phyloP scores from a whole-genome alignment of 345 rosid genomes.

The Nephelium lappaceum region DNA sequence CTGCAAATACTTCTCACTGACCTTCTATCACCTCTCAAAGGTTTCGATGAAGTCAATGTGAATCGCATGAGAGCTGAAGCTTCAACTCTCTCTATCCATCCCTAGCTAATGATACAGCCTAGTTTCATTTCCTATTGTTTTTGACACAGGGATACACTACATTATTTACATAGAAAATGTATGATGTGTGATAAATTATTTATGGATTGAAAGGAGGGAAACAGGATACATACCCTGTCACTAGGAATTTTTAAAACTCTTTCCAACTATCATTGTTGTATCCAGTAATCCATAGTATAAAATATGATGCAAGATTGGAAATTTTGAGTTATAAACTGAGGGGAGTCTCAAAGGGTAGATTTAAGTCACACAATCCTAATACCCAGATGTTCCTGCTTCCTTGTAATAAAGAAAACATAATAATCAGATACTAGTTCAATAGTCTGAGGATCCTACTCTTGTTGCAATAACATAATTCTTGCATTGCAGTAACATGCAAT shows the following conservation, averaged over 20 bases:
- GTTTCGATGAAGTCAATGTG: slow-evolving; percentile 30
- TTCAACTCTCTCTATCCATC: slow-evolving; percentile 31
- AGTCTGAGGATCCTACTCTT: background rate
- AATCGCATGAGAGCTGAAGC: slow-evolving; percentile 43
- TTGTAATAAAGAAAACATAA: background rate
- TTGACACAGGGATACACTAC: background rate
- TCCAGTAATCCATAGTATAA: background rate
- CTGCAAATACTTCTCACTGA: slow-evolving; percentile 59
- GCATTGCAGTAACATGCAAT: background rate
- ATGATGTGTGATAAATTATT: background rate
- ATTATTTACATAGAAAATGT: background rate
- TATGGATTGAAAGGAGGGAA: too few species aligned
- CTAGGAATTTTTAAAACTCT: background rate
- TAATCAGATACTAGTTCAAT: background rate
- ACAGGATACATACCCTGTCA: background rate
- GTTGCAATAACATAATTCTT: background rate
- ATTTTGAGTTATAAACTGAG: background rate
- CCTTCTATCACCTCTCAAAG: slow-evolving; percentile 49
- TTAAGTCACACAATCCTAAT: background rate
- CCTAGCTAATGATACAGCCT: slow-evolving; percentile 1
- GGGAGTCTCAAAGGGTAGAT: background rate
- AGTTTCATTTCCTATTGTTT: background rate
- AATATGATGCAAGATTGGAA: background rate
- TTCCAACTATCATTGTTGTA: background rate
- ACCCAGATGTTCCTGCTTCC: background rate